phyloP scores from a whole-genome alignment of 352 stramenopile genomes.

The Aphanomyces astaci region DNA sequence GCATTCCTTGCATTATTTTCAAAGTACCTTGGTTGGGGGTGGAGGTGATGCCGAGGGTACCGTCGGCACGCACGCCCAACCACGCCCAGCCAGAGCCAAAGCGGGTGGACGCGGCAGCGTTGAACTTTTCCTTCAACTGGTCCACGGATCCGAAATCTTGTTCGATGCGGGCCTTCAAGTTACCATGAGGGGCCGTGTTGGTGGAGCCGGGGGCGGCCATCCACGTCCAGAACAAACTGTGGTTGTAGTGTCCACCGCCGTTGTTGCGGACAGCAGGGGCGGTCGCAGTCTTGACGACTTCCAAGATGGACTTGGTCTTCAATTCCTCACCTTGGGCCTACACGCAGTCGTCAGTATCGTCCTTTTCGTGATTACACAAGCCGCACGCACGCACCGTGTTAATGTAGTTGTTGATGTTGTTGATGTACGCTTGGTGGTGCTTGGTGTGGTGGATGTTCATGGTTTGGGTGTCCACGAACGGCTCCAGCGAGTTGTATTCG shows the following conservation, averaged over 20 bases:
- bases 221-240: slow-evolving; percentile 90
- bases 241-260: slow-evolving; percentile 78
- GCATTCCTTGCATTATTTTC: too few species aligned
- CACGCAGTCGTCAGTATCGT: background rate
- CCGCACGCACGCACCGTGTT: slow-evolving; percentile 31
- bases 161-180: slow-evolving; percentile 79
- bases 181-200: slow-evolving; percentile 69
- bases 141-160: slow-evolving; percentile 88
- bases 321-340: slow-evolving; percentile 62
- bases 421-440: slow-evolving; percentile 86
- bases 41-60: slow-evolving; percentile 91
- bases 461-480: slow-evolving; percentile 81
- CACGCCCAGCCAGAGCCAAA: slow-evolving; percentile 90
- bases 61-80: slow-evolving; percentile 79
- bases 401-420: slow-evolving; percentile 88
- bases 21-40: slow-evolving; percentile 94
- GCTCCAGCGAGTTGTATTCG: slow-evolving; percentile 82
- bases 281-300: slow-evolving; percentile 64
- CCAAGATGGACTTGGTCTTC: slow-evolving; percentile 73
- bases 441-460: slow-evolving; percentile 91
- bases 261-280: slow-evolving; percentile 78
- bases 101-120: slow-evolving; percentile 67
- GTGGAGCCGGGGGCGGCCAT: slow-evolving; percentile 74
- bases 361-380: background rate
- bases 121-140: slow-evolving; percentile 86